Base-by-base conservation (phyloP, 352 stramenopile genomes). In the Phytopythium oedochilum region DNA sequence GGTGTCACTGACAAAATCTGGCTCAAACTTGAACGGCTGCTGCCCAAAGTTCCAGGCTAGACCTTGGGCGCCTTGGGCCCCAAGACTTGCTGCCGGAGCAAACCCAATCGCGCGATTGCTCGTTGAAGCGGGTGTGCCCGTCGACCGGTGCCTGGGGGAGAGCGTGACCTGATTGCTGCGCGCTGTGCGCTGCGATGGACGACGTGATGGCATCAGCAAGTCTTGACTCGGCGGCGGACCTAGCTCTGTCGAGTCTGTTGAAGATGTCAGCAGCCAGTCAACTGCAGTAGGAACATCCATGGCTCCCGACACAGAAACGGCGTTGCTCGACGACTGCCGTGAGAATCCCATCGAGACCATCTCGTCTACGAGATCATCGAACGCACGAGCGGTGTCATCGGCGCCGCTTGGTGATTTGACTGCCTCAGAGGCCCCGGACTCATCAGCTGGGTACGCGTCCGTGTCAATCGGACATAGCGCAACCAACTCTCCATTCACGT, bases 41-140 rank as follows among this genome's bases (percentile, higher is more conserved):
- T 89, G 71, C 0, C 82, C 82, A 57, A 92, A 75, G 58, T 92
- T 92, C 82, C 82, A 92, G 10, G 73, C 73, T 25, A 89, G 23
- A 11, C 75, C 71, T 49, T 92, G 78, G 11, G 74, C 76, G 23
- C 81, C 81, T 23, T 85, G 68, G 14, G 67, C 63, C 23, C 70
- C 66, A n/a, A 89, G 60, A 25, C 71, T 83, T 10, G 68, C 78
- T 26, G 59, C 58, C 31, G 71, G 69, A 45, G 50, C 65, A 20
- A 74, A 60, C 1, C 35, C 50, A 48, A 25, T 26, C 0, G 17
- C 18, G 17, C 17, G 35, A 4, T 20, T 34, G 36, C 35, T 31
- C 26, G 9, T 17, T 15, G n/a, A 10, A 7, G 18, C 29, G 17
- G 28, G 1, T n/a, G 26, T 52, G 28, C 23, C 42, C 14, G 15